Evolutionary conservation across 108 stramenopile species (phyloP), one percentile per base, ranked within the genome.

Genomic region (Pelagomonas calceolata): DNA sequence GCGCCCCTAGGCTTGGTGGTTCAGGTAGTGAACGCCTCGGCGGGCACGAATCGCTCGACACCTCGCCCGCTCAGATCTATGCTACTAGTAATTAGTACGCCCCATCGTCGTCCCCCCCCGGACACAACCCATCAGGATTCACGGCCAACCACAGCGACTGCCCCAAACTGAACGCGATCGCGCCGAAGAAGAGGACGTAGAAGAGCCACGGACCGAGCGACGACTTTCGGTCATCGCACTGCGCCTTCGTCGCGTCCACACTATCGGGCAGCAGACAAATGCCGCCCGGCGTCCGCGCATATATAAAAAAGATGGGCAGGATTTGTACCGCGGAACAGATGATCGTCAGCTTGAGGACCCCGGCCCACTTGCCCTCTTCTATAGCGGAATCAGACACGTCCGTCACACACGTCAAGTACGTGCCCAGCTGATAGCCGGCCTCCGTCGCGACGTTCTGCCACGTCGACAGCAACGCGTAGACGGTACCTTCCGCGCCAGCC

Each of bases 401-500:
- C 21, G 26, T 26, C 21, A 26, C 14, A 26, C 51, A 60, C 21
- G 51, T 60, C 21, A 60, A 26, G 51, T 26, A 26, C 7, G 51
- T 26, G 51, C 51, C 51, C 21, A 60, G 51, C 51, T 60, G 51
- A 26, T 60, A 60, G 21, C 21, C 14, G 14, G 7, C 29, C 51
- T 60, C 51, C 51, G 51, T 34, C 10, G 84, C 84, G 67, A 85
- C 66, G 68, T 85, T 85, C 34, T 75, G 66, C 30, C 79, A 81
- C n/a, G 84, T 85, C 30, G 82, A 81, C 17, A 85, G 80, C 63
- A 82, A 72, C 15, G 84, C 80, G 65, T 85, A 85, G 29, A 75
- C 75, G n/a, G 84, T 78, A 17, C 82, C 84, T 64, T 85, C 84
- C 0, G 79, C 65, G 15, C 84, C 84, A 14, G 65, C 78, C 39